Base-by-base conservation (phyloP, 345 rosid genomes). In the Populus simonii region DNA sequence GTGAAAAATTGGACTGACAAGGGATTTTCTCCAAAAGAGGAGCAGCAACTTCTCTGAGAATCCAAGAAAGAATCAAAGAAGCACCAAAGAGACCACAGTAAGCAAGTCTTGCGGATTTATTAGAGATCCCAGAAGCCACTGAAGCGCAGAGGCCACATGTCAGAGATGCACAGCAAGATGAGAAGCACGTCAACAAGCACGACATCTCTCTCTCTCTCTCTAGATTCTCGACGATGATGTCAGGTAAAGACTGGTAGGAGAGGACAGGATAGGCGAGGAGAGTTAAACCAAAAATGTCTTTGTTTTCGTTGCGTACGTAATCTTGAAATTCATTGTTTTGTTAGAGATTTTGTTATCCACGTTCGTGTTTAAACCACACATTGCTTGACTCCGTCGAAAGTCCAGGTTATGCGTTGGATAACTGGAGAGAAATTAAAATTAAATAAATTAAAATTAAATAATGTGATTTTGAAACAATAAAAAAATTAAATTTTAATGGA, bases 31-130 rank as follows among this genome's bases (percentile, higher is more conserved):
- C 82, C 77, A 96, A 81, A 22, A 96, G 89, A 66, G 99, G 98
- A 70, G 93, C 91, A 20, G 78, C 94, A 31, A 92, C 85, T 83
- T 91, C 97, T 66, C 99, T 83, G 47, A 96, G 92, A 68, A 96
- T 79, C 99, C 99, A 96, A 47, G 99, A 91, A 76, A 93, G 87
- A 79, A 93, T 78, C 7, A 96, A 84, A 27, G 99, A 93, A 29
- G 88, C 86, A 27, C 97, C 99, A 70, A 96, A 93, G 84, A 96
- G 97, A 71, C 94, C 99, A 75, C 97, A 93, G 79, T 93, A 96
- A 74, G 92, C 96, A 66, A 96, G 87, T 79, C 99, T 88, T 35
- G 98, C 98, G 2, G 98, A 96, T 82, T 84, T 90, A 80, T 86
- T 91, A 23, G 98, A 51, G 68, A 96, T 84, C 72, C 96, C 97